phyloP scores from a whole-genome alignment of 495 filamentous ascomycete genomes.

The Aspergillus ellipticus region DNA sequence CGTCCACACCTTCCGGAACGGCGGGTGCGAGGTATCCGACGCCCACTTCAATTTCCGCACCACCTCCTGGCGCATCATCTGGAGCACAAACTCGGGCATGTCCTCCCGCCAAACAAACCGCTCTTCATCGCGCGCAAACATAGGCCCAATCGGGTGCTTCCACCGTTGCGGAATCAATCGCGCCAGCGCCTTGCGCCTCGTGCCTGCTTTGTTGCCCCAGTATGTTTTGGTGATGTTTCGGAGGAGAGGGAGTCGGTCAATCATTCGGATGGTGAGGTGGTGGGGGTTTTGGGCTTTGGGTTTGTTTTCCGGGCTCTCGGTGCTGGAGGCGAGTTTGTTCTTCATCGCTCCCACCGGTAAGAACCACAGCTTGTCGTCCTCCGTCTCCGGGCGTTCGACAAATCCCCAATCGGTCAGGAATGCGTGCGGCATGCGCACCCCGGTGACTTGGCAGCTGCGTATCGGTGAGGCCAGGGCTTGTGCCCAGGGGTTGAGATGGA shows the following conservation, averaged over 20 bases:
- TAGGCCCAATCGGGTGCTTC: constrained; percentile 32
- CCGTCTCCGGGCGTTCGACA: constrained; percentile 50
- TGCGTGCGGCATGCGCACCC: constrained; percentile 51
- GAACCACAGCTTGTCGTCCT: constrained; percentile 50
- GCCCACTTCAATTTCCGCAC: constrained; percentile 34
- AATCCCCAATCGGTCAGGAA: constrained; percentile 63
- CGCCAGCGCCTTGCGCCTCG: constrained; percentile 9
- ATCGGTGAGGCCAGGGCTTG: constrained; percentile 60
- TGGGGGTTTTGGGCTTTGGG: neutral
- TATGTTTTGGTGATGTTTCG: constrained; percentile 11
- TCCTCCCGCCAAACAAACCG: constrained; percentile 59
- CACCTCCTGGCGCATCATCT: constrained; percentile 47
- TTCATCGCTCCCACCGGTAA: constrained; percentile 51
- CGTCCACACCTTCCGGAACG: constrained; percentile 32
- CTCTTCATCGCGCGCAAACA: constrained; percentile 22
- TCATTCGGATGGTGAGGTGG: constrained; percentile 27
- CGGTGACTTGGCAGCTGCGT: constrained; percentile 59
- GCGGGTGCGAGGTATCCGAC: constrained; percentile 20
- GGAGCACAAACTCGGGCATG: constrained; percentile 60
- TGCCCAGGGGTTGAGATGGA: constrained; percentile 44
- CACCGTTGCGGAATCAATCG: constrained; percentile 34
- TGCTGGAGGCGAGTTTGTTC: constrained; percentile 18
- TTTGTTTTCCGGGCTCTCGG: neutral
- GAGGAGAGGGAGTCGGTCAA: constrained; percentile 27
- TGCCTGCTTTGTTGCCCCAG: neutral